Conservation (phyloP, 805 yeast species). For the Hanseniaspora thailandica region DNA sequence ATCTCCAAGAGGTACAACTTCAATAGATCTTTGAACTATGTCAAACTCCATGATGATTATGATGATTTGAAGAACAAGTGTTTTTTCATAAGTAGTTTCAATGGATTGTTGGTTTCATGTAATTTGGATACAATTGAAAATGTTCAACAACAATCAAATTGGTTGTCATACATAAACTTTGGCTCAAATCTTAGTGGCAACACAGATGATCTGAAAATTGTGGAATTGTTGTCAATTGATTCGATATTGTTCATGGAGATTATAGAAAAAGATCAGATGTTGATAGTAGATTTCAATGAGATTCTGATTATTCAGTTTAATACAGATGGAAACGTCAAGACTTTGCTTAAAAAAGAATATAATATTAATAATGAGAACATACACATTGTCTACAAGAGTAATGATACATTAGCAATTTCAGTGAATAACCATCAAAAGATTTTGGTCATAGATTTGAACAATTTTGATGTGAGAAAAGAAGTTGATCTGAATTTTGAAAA, state of each 20-base stretch:
- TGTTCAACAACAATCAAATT: background rate
- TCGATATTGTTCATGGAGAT: constrained; percentile 4
- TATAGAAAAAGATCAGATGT: background rate
- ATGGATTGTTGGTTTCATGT: constrained; percentile 4
- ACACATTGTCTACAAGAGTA: background rate
- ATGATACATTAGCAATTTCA: background rate
- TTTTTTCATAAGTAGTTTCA: constrained; percentile 11
- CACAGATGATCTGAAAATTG: constrained; percentile 8
- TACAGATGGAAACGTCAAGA: background rate
- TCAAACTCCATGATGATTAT: constrained; percentile 3
- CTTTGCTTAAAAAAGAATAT: background rate
- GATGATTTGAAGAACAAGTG: constrained; percentile 6
- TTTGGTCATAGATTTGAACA: background rate
- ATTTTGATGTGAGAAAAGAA: background rate
- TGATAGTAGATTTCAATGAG: background rate
- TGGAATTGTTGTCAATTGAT: background rate
- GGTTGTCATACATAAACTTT: constrained; percentile 11
- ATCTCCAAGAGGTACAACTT: constrained; percentile 5
- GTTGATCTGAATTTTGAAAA: background rate
- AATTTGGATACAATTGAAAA: constrained; percentile 6
- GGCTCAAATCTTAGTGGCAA: background rate
- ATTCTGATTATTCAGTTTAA: background rate
- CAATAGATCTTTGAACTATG: constrained; percentile 12
- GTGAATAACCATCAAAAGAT: background rate
- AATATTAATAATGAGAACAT: background rate